Conservation (phyloP, 2,329 filamentous ascomycete genomes). For the Claviceps purpurea region DNA sequence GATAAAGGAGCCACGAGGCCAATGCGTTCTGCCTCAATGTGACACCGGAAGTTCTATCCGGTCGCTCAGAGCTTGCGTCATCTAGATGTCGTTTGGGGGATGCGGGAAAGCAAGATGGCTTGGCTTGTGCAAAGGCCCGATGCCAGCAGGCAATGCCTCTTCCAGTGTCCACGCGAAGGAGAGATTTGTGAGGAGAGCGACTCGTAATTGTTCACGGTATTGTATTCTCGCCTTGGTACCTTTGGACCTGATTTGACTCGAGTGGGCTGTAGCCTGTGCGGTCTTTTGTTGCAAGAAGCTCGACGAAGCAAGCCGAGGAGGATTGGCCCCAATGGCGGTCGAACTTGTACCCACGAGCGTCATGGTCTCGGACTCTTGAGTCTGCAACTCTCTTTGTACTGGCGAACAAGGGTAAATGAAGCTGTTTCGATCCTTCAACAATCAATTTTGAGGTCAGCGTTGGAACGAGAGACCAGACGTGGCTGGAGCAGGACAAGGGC, state of each 20-base stretch:
- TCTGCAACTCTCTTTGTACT: background rate
- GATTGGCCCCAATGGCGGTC: background rate
- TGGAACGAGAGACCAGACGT: background rate
- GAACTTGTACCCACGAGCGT: too few relatives aligned
- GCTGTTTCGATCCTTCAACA: background rate
- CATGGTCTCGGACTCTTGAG: background rate
- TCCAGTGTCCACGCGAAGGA: background rate
- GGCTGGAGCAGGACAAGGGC: background rate
- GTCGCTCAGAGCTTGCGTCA: slow-evolving; percentile 3
- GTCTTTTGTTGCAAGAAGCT: background rate
- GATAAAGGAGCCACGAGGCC: background rate
- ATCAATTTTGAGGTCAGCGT: background rate
- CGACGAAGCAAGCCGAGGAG: background rate
- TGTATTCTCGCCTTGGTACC: background rate
- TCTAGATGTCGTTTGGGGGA: slow-evolving; percentile 1
- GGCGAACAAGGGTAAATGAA: background rate
- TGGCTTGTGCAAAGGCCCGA: slow-evolving; percentile 8
- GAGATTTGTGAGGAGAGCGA: background rate
- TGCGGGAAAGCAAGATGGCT: slow-evolving; percentile 2
- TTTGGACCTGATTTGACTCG: background rate
- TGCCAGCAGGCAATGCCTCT: background rate
- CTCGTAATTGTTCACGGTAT: background rate
- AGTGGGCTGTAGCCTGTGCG: background rate
- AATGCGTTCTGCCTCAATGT: slow-evolving; percentile 1
- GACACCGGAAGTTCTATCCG: slow-evolving; percentile 2